A percentile compares a stretch with the other conserved stretches of the same genome.
phyloP scores from a whole-genome alignment of 345 rosid genomes.

The Trapa bicornis region DNA sequence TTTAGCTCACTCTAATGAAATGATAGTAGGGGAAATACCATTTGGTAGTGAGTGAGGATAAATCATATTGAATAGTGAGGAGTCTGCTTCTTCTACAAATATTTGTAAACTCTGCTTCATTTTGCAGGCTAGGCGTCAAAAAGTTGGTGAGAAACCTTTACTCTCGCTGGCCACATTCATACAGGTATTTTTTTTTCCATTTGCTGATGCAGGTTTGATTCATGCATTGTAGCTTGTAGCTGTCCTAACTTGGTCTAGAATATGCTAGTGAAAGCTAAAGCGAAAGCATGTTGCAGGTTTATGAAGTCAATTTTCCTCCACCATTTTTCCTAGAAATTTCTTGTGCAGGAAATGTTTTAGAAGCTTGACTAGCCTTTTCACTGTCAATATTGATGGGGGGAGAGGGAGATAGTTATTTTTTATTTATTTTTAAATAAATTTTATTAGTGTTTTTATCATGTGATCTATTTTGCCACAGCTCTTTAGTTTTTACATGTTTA shows the following conservation, averaged over 20 bases:
- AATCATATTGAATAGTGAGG: not conserved
- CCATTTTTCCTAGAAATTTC: not conserved
- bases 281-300: not conserved
- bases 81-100: not conserved
- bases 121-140: slow-evolving; percentile 67
- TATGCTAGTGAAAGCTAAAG: not conserved
- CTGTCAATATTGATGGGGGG: too few species aligned
- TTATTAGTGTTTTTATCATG: too few species aligned
- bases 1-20: not conserved
- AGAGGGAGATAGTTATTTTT: too few species aligned
- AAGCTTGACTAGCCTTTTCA: too few species aligned
- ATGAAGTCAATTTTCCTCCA: not conserved
- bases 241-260: not conserved
- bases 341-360: not conserved
- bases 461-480: too few species aligned
- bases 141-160: slow-evolving; percentile 87
- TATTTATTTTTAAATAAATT: too few species aligned
- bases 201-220: not conserved
- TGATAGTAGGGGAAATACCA: not conserved
- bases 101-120: slow-evolving; percentile 6
- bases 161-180: slow-evolving; percentile 65
- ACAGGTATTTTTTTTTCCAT: slow-evolving; percentile 38
- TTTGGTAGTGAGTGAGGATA: not conserved
- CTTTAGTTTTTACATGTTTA: too few species aligned
- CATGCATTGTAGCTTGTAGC: not conserved